Conservation (phyloP, 2,329 filamentous ascomycete genomes). For the Macroventuria anomochaeta region DNA sequence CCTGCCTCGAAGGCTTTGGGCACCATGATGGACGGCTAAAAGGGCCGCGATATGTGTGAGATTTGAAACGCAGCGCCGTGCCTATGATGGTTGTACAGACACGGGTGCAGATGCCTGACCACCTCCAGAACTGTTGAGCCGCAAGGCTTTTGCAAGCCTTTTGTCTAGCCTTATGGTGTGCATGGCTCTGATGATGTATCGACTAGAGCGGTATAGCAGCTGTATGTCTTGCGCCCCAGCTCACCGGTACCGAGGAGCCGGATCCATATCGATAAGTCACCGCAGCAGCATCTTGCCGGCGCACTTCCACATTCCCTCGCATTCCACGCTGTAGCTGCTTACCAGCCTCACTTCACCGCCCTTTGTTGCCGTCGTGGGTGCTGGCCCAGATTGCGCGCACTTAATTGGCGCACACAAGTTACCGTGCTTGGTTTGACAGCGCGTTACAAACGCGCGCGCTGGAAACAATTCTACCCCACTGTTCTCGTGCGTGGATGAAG, state of each 20-base stretch:
- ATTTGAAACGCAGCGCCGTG: neutral
- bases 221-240: too few species aligned
- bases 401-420: constrained; percentile 10
- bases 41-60: neutral
- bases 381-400: neutral
- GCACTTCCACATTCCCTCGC: constrained; percentile 9
- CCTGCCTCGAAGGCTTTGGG: constrained; percentile 56
- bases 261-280: constrained; percentile 8
- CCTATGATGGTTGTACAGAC: too few species aligned
- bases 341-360: constrained; percentile 25
- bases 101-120: too few species aligned
- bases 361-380: constrained; percentile 15
- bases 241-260: constrained; percentile 12
- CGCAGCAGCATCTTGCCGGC: constrained; percentile 9
- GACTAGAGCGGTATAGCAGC: constrained; percentile 7
- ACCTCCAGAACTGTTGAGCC: neutral
- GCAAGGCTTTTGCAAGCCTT: neutral
- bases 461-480: constrained; percentile 19
- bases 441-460: constrained; percentile 9
- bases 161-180: neutral
- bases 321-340: constrained; percentile 12
- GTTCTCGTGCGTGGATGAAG: constrained; percentile 26
- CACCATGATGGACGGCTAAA: constrained; percentile 42
- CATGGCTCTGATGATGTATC: constrained; percentile 6
- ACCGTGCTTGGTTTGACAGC: constrained; percentile 7